phyloP scores from a whole-genome alignment of 148 eudicot species.

The Rhododendron ferrugineum region DNA sequence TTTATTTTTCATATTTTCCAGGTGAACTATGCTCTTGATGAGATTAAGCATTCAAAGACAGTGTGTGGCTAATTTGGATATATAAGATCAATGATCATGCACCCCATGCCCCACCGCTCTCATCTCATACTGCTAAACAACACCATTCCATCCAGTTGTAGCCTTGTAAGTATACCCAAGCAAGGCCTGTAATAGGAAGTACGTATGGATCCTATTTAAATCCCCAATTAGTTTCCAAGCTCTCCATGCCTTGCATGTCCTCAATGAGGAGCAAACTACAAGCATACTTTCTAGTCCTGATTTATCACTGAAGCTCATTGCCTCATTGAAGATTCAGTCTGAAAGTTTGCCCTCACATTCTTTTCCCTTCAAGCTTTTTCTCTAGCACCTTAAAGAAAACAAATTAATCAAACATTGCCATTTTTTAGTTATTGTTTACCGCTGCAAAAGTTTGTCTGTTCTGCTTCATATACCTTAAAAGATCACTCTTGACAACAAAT shows the following conservation, averaged over 20 bases:
- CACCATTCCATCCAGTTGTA: background rate
- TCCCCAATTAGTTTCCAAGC: background rate
- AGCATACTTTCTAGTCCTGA: background rate
- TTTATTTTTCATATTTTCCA: background rate
- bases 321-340: background rate
- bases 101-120: background rate
- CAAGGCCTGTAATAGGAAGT: background rate
- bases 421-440: background rate
- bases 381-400: background rate
- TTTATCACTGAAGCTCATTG: background rate
- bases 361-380: background rate
- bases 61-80: background rate
- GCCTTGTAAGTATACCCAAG: background rate
- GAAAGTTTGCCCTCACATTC: background rate
- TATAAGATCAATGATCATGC: background rate
- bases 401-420: background rate
- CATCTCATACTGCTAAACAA: background rate
- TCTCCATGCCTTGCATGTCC: background rate
- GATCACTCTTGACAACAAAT: background rate
- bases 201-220: background rate
- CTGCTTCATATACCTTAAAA: background rate
- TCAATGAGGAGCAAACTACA: background rate
- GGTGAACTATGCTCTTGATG: background rate
- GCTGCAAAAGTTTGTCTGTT: background rate
- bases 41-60: background rate